Evolutionary conservation across 2,329 filamentous ascomycete species (phyloP).

Genomic region (Hypoxylon sp.): DNA sequence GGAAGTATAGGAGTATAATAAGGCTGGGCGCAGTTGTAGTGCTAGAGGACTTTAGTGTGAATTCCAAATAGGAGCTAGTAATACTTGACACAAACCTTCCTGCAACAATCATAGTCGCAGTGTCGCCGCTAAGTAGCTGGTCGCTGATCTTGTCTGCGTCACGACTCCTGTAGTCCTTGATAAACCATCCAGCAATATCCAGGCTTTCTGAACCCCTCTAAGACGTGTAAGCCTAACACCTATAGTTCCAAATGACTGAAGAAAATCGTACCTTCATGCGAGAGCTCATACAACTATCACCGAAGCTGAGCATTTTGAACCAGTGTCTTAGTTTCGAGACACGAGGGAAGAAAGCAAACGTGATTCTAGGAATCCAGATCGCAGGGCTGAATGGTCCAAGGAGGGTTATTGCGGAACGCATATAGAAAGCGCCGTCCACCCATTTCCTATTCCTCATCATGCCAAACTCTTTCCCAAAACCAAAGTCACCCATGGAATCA

Average conservation of each 20-base stretch:
- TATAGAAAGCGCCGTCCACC: constrained; percentile 4
- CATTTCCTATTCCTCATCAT: constrained; percentile 10
- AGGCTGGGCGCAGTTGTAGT: constrained; percentile 10
- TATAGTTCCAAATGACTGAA: neutral
- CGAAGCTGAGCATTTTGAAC: constrained; percentile 20
- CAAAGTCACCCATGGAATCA: constrained; percentile 23
- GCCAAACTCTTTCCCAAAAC: constrained; percentile 15
- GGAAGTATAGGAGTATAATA: constrained; percentile 16
- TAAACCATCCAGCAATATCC: neutral
- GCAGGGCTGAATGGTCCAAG: constrained; percentile 11
- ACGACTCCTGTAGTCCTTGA: neutral
- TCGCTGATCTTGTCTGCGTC: neutral
- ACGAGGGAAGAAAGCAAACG: constrained; percentile 13
- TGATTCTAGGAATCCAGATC: constrained; percentile 11
- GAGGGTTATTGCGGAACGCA: constrained; percentile 9
- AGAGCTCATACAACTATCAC: constrained; percentile 1
- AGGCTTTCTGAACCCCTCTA: neutral
- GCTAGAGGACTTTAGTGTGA: neutral
- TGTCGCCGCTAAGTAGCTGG: neutral
- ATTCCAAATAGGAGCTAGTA: neutral
- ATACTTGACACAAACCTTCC: neutral
- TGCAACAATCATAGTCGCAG: neutral
- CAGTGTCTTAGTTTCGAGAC: constrained; percentile 11
- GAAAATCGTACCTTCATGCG: constrained; percentile 1
- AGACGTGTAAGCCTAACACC: neutral